Conservation (phyloP, 352 stramenopile species). For the Phytopythium aichiense region DNA sequence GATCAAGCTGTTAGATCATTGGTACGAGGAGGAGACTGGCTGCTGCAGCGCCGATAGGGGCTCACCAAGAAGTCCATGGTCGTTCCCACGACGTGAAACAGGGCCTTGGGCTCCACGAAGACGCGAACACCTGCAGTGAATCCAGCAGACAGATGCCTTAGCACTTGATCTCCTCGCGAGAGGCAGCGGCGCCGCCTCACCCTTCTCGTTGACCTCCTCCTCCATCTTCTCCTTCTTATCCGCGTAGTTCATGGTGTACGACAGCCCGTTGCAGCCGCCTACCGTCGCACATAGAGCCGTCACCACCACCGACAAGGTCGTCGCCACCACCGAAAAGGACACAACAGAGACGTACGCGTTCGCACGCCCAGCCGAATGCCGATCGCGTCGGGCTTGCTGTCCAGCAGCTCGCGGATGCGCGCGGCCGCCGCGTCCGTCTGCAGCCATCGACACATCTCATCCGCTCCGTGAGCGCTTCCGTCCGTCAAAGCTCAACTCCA, state of each 20-base stretch:
- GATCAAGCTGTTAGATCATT: not conserved
- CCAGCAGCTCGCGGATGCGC: slow-evolving; percentile 86
- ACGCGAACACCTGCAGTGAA: slow-evolving; percentile 90
- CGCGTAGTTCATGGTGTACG: slow-evolving; percentile 99
- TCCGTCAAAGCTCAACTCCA: too few relatives aligned
- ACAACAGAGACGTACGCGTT: slow-evolving; percentile 62
- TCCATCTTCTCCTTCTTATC: slow-evolving; percentile 93
- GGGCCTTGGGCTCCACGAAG: slow-evolving; percentile 98
- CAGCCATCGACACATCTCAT: slow-evolving; percentile 1
- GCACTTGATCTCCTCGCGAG: too few relatives aligned
- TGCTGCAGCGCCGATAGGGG: not conserved
- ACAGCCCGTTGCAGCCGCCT: slow-evolving; percentile 98
- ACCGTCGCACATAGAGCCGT: not conserved
- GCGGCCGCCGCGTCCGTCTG: slow-evolving; percentile 85
- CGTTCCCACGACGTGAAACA: slow-evolving; percentile 98
- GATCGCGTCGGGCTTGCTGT: slow-evolving; percentile 84
- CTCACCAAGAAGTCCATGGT: slow-evolving; percentile 96
- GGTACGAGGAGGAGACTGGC: not conserved
- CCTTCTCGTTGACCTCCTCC: slow-evolving; percentile 91
- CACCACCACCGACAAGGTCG: not conserved
- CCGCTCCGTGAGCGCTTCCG: not conserved
- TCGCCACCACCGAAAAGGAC: not conserved
- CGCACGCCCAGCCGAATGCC: slow-evolving; percentile 96
- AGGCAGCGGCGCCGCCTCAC: slow-evolving; percentile 17
- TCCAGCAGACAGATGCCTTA: not conserved